These are phyloP conservation scores for Aspergillus sp. DNA, from an alignment of 2,329 filamentous ascomycete species.

Conservation along the genomic window DNA sequence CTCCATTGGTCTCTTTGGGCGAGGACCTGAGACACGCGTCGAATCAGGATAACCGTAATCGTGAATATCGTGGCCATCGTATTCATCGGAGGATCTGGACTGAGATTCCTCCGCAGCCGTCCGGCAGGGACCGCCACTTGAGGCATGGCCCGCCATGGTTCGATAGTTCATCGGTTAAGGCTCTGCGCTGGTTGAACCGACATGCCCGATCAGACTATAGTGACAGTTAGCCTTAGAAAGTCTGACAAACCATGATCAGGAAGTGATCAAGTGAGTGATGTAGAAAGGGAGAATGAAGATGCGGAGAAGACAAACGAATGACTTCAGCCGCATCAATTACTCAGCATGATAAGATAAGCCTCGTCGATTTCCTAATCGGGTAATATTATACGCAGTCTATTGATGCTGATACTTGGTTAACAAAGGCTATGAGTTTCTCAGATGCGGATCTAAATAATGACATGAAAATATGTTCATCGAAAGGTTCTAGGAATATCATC, in stretches of 20 bases:
- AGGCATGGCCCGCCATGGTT: conserved; percentile 30
- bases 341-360: not conserved
- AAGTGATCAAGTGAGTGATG: not conserved
- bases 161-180: conserved; percentile 33
- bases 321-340: not conserved
- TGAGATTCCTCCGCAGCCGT: conserved; percentile 7
- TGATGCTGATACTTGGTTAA: too few species aligned
- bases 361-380: not conserved
- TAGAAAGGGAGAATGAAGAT: not conserved
- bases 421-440: too few species aligned
- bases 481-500: not conserved
- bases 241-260: not conserved
- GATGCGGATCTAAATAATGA: too few species aligned
- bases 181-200: not conserved
- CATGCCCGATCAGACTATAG: not conserved
- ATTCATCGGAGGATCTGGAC: conserved; percentile 1
- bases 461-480: too few species aligned
- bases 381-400: not conserved
- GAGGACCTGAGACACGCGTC: conserved; percentile 3
- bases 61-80: not conserved
- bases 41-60: conserved; percentile 1
- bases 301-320: not conserved
- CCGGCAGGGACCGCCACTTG: conserved; percentile 10
- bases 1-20: not conserved
- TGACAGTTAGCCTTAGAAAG: not conserved